Evolutionary conservation across 495 filamentous ascomycete genomes (phyloP).

Genomic region (Bathelium albidoporum): DNA sequence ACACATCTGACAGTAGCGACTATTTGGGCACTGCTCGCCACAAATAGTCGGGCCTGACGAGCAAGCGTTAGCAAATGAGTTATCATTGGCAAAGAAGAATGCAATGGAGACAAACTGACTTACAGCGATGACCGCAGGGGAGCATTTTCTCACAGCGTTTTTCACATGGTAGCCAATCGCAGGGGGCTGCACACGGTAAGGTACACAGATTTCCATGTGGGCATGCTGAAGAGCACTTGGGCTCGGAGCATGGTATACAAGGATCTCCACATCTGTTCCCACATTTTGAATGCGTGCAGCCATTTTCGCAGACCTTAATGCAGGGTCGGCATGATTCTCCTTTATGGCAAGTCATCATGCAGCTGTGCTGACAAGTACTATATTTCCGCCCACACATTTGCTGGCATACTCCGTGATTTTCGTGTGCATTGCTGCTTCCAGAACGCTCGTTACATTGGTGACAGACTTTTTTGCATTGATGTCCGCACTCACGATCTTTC

Average conservation of each 20-base stretch:
- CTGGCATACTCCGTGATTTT: conserved; percentile 43
- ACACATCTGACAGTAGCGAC: conserved; percentile 48
- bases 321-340: conserved; percentile 48
- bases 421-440: conserved; percentile 20
- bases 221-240: conserved; percentile 47
- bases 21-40: conserved; percentile 52
- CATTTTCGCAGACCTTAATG: conserved; percentile 45
- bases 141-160: conserved; percentile 48
- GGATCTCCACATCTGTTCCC: conserved; percentile 49
- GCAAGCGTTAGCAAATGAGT: conserved; percentile 20
- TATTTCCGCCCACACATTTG: conserved; percentile 44
- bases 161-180: conserved; percentile 56
- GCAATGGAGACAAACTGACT: conserved; percentile 38
- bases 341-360: conserved; percentile 45
- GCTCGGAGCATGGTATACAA: conserved; percentile 53
- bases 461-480: conserved; percentile 47
- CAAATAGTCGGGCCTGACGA: conserved; percentile 52
- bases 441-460: conserved; percentile 34
- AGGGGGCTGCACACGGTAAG: conserved; percentile 56
- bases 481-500: conserved; percentile 45
- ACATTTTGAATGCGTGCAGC: conserved; percentile 54
- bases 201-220: conserved; percentile 42
- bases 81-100: conserved; percentile 31
- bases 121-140: conserved; percentile 41
- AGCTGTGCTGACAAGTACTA: conserved; percentile 49